Base-by-base conservation (phyloP, 352 stramenopile genomes). In the Chrysophaeum taylorii region DNA sequence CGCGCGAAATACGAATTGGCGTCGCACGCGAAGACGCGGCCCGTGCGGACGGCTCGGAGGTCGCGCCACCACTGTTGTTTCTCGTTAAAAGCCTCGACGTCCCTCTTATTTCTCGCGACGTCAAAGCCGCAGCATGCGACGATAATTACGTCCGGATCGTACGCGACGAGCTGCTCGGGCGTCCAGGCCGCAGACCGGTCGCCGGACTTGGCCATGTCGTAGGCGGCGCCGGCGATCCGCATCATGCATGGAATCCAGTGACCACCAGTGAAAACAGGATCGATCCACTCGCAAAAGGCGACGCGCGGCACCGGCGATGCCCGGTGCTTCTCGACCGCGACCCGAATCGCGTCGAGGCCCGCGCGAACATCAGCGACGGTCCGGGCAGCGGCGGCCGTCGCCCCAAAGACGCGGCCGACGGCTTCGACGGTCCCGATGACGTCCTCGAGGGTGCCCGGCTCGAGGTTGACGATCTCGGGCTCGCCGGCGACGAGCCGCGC, bases 51-150 rank as follows among this genome's bases (percentile, higher is more conserved):
- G 14, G 78, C 78, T 54, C 74, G 64, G 1, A 84, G 45, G 16
- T 66, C 67, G 53, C 70, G 39, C 14, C 83, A 74, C 39, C 74
- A 73, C 25, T 77, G 31, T 0, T 64, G 29, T 18, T 71, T 35
- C 35, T 53, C 36, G n/a, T 16, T 25, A 29, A 42, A 27, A 4
- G 37, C 16, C 27, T 16, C 23, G 18, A 72, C 62, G 76, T 87
- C 82, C 18, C 71, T 27, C 52, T 75, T 43, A 67, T 84, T 85
- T 25, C 82, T 71, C 68, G 79, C 69, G 31, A 87, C 62, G 76
- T 84, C 75, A 75, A 88, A 88, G 16, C 82, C 82, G 70, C 82
- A 88, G 63, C 78, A 83, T 25, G 69, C 81, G 14, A 87, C 73
- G 1, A 88, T 29, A 7, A 88, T 73, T 27, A 82, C 68, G 72